A percentile compares a stretch with the other conserved stretches of the same genome.
Evolutionary conservation across 352 stramenopile species (phyloP).

Genomic region (Pelagophyceae sp.): DNA sequence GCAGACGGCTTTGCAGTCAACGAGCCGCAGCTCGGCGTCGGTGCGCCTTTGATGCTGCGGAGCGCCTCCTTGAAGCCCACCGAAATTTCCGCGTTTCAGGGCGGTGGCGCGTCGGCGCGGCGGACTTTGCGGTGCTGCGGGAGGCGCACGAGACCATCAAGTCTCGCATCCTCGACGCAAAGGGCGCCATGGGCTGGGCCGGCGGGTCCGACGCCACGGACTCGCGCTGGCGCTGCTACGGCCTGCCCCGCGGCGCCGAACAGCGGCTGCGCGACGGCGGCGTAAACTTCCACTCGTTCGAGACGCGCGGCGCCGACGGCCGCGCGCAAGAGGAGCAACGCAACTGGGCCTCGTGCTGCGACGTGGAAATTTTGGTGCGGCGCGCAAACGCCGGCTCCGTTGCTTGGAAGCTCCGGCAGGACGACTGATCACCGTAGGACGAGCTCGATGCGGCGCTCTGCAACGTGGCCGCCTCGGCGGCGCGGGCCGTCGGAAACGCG

Average conservation of each 20-base stretch:
- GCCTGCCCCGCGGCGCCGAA: background rate
- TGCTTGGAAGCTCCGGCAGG: background rate
- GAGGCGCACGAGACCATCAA: background rate
- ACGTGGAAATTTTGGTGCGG: too few species aligned
- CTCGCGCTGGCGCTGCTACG: slow-evolving; percentile 13
- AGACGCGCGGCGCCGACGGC: background rate
- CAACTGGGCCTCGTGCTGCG: slow-evolving; percentile 5
- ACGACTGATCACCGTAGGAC: background rate
- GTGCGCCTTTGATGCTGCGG: too few species aligned
- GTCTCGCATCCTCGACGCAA: background rate
- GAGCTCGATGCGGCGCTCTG: background rate
- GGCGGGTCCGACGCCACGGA: background rate
- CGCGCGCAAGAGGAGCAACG: background rate
- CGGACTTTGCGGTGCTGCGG: background rate
- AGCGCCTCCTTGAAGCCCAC: too few species aligned
- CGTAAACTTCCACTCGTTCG: slow-evolving; percentile 2
- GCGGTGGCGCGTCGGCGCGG: background rate
- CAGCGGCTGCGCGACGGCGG: background rate
- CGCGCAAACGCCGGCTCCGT: too few species aligned
- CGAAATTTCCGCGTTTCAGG: too few species aligned
- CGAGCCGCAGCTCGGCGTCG: background rate
- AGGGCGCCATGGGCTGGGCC: background rate
- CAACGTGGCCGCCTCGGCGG: background rate
- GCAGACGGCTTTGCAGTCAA: background rate
- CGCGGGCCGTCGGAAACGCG: background rate